Base-by-base conservation (phyloP, 1,284 basidiomycete genomes). In the Puccinia horiana region DNA sequence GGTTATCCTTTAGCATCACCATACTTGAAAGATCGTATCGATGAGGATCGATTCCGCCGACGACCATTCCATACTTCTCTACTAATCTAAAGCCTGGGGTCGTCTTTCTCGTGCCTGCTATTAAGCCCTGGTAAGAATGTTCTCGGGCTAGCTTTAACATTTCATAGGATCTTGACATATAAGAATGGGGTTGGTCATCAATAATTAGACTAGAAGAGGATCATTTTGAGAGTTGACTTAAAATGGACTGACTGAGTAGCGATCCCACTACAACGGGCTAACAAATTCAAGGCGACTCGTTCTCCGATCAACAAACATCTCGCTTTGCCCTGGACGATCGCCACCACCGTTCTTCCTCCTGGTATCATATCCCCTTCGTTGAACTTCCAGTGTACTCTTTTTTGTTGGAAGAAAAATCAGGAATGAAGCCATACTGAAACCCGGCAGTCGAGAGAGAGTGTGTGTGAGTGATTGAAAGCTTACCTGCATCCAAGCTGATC, bases 1-100 rank as follows among this genome's bases (percentile, higher is more conserved):
- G 97, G 87, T 99, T 99, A 86, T 99, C 96, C 88, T 99, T 99
- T 86, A 99, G 91, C 96, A 99, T 99, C 86, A 99, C 96, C 96
- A 99, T 99, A 87, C 93, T 94, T 54, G 93, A 95, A 47, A 99
- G 90, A 88, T 98, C 96, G 86, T 98, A 93, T n/a, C 97, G 91
- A 88, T 99, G 97, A 26, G 94, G 90, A 87, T 99, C 97, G 84
- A 98, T 93, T 5, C 96, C 97, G 35, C 97, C 96, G 37, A 99
- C 94, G 67, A 98, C 89, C 97, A 99, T 99, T 12, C 93, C 97
- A 87, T 99, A 98, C 88, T 99, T 99, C 88, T 99, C 96, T 6
- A 99, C 96, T 23, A 98, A 89, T 72, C 97, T 90, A 89, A 99
- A 99, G 0, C 95, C 94, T n/a, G 96, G 97, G 0, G 96, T 98